Evolutionary conservation across 2,329 filamentous ascomycete genomes (phyloP).

Genomic region (Cladophialophora yegresii): DNA sequence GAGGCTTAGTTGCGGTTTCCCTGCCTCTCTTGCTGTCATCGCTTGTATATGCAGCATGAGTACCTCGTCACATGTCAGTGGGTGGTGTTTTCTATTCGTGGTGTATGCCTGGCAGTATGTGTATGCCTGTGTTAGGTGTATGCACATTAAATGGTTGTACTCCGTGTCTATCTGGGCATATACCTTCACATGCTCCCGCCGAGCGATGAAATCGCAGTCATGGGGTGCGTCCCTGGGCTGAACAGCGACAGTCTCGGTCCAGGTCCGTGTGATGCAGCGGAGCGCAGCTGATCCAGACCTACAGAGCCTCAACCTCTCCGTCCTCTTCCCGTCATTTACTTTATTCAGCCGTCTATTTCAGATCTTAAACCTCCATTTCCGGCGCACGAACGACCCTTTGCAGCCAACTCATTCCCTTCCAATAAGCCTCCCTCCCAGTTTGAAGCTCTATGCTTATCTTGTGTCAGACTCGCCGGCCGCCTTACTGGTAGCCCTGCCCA

Average conservation of each 20-base stretch:
- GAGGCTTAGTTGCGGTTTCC: no score
- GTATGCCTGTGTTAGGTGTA: background rate
- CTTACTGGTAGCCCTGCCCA: conserved; percentile 11
- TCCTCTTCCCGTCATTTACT: no score
- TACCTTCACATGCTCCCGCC: background rate
- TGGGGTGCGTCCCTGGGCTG: background rate
- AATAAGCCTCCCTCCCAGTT: background rate
- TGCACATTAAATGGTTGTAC: background rate
- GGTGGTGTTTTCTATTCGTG: background rate
- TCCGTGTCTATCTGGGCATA: background rate
- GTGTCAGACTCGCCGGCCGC: conserved; percentile 4
- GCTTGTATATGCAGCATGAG: no score
- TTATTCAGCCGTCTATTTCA: no score
- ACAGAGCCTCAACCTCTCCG: no score
- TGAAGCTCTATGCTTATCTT: background rate
- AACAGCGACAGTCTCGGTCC: background rate
- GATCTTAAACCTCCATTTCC: no score
- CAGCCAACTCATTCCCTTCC: background rate
- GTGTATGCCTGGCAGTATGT: background rate
- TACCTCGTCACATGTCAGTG: no score
- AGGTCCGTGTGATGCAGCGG: no score
- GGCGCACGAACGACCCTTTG: background rate
- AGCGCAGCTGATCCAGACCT: no score
- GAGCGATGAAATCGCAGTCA: background rate
- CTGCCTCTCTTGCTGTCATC: no score